These are phyloP conservation scores for Cystobasidiopsis lactophilus DNA, from an alignment of 768 basidiomycete genomes.

Conservation along the genomic window DNA sequence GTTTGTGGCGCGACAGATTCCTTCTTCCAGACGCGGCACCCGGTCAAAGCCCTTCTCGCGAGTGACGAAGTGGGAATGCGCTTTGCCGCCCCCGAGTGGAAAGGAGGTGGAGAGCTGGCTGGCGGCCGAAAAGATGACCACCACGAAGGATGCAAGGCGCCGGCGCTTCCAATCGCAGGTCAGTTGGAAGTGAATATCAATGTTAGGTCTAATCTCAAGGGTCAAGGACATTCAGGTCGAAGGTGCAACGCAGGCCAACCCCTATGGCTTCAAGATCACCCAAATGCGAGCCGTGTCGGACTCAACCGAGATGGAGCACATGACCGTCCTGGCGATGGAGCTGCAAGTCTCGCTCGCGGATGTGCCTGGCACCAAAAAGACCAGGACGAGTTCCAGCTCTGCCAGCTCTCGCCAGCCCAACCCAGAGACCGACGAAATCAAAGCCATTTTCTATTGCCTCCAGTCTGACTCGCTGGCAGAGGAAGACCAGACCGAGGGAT, in stretches of 20 bases:
- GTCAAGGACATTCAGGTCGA: conserved; percentile 29
- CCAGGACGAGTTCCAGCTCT: conserved; percentile 31
- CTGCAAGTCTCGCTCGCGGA: conserved; percentile 41
- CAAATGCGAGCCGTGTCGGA: conserved; percentile 24
- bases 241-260: conserved; percentile 52
- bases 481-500: conserved; percentile 24
- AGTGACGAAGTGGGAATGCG: conserved; percentile 11
- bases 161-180: too few species aligned
- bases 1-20: background rate
- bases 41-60: background rate
- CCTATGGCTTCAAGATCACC: conserved; percentile 43
- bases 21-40: background rate
- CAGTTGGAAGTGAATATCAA: too few species aligned
- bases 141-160: background rate
- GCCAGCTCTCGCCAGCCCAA: too few species aligned
- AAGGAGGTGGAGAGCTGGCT: background rate
- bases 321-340: conserved; percentile 65
- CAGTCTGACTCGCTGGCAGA: conserved; percentile 31
- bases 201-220: background rate
- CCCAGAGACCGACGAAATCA: conserved; percentile 42
- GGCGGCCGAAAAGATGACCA: background rate
- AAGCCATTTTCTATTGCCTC: conserved; percentile 50
- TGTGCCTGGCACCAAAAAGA: background rate
- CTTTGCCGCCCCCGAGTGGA: conserved; percentile 6
- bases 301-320: conserved; percentile 40